phyloP scores from a whole-genome alignment of 208 protist species.

The Trypanosoma melophagium region DNA sequence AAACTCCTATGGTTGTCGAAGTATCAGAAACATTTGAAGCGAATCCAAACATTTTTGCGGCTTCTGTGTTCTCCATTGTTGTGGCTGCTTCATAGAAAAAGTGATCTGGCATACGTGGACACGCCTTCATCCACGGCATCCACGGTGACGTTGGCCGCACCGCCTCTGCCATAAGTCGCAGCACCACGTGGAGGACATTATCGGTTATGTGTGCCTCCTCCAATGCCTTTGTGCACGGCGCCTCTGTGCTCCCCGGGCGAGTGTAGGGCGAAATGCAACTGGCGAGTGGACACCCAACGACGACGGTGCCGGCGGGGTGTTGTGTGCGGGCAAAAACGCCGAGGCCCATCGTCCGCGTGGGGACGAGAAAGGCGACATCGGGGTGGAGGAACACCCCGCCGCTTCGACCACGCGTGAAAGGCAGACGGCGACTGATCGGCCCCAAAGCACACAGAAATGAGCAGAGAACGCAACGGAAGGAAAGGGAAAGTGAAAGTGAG shows the following conservation, averaged over 20 bases:
- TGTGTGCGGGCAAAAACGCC: conserved; percentile 69
- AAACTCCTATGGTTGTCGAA: not conserved
- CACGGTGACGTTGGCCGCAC: conserved; percentile 47
- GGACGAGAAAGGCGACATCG: conserved; percentile 82
- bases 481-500: not conserved
- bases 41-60: conserved; percentile 27
- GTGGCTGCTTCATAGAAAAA: conserved; percentile 46
- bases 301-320: conserved; percentile 51
- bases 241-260: conserved; percentile 33
- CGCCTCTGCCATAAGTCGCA: conserved; percentile 77
- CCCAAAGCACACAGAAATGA: conserved; percentile 41
- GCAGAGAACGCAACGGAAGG: not conserved
- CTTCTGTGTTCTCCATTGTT: not conserved
- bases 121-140: conserved; percentile 71
- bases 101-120: conserved; percentile 74
- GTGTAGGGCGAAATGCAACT: conserved; percentile 73
- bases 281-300: conserved; percentile 72
- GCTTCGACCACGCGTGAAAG: conserved; percentile 76
- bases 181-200: conserved; percentile 57
- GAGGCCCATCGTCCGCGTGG: conserved; percentile 82
- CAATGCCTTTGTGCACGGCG: conserved; percentile 22
- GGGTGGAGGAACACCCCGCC: conserved; percentile 80
- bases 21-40: not conserved
- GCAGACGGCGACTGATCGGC: conserved; percentile 49
- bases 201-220: conserved; percentile 19